Conservation (phyloP, 2,329 filamentous ascomycete species). For the Aspergillus pseudotamarii region DNA sequence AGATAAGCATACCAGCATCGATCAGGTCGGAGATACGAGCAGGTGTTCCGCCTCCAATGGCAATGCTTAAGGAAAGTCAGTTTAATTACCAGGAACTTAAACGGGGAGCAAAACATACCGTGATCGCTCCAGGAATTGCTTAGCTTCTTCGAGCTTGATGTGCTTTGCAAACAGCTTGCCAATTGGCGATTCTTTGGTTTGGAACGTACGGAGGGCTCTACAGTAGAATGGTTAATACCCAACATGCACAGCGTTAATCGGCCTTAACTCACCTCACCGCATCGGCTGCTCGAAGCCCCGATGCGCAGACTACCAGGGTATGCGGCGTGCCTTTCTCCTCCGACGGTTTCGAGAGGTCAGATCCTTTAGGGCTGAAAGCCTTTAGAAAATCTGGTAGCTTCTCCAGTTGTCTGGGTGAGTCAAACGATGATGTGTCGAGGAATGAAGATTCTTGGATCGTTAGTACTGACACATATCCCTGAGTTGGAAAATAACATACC, state of each 20-base stretch:
- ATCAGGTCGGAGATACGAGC: slow-evolving; percentile 79
- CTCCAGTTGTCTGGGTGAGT: slow-evolving; percentile 66
- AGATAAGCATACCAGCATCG: slow-evolving; percentile 66
- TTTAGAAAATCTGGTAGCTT: slow-evolving; percentile 81
- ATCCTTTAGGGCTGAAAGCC: slow-evolving; percentile 55
- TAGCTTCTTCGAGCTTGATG: slow-evolving; percentile 89
- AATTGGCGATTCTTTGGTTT: slow-evolving; percentile 74
- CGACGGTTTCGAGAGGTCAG: slow-evolving; percentile 65
- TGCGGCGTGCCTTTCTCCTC: slow-evolving; percentile 75
- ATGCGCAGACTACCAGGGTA: slow-evolving; percentile 83
- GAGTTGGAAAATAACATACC: slow-evolving; percentile 53
- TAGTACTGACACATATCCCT: slow-evolving; percentile 1
- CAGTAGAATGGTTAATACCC: background rate
- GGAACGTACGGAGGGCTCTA: slow-evolving; percentile 74
- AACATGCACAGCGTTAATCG: background rate
- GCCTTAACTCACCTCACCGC: slow-evolving; percentile 63
- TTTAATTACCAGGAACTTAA: background rate
- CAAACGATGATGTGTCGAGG: slow-evolving; percentile 76
- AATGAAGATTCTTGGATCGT: slow-evolving; percentile 68
- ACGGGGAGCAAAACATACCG: slow-evolving; percentile 43
- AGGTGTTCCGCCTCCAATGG: slow-evolving; percentile 89
- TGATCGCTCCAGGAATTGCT: slow-evolving; percentile 69
- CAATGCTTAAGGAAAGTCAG: slow-evolving; percentile 57
- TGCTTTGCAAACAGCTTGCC: slow-evolving; percentile 98
- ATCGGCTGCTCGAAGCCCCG: slow-evolving; percentile 84